Base-by-base conservation (phyloP, 208 protist species). In the Vickermania ingenoplastis region DNA sequence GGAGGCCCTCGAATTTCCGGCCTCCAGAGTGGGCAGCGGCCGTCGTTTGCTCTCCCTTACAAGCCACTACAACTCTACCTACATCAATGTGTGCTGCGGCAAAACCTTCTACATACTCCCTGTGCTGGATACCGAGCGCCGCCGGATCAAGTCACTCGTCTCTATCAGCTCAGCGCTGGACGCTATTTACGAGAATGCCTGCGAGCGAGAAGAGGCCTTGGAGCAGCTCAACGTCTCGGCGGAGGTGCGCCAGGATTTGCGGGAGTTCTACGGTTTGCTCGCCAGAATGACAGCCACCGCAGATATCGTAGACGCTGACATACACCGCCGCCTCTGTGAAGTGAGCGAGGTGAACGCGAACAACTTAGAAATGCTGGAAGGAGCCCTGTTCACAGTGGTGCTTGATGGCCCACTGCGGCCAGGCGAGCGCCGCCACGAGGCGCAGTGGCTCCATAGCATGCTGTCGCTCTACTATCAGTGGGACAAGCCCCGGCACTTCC, bases 41-140 rank as follows among this genome's bases (percentile, higher is more conserved):
- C 61, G 31, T 63, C 63, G 21, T 41, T 58, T 57, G 49, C 28
- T 53, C 53, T 67, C 61, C 51, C 13, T 60, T 28, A 60, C 45
- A 5, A 54, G 48, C 49, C 63, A 69, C 57, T 63, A 63, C 23
- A n/a, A 36, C 17, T 17, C 64, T 2, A 50, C 63, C 1, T 83
- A 94, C 67, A 69, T 94, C 30, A 82, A 79, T 31, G 83, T 94
- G 4, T 94, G 87, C 59, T 78, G 76, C 45, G 83, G 82, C 0
- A 45, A 57, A 25, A 73, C 72, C 41, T 94, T 81, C 70, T 94
- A 94, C 70, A 69, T 66, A 30, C 54, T 94, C 26, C 55, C 61
- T 17, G 79, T 91, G 3, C 60, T 91, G 2, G 75, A 91, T 59
- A 7, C 25, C 31, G 52, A 48, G 17, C 3, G 64, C 48, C 62